These are phyloP conservation scores for Tarenaya hassleriana DNA, from an alignment of 345 rosid genomes.

Conservation along the genomic window DNA sequence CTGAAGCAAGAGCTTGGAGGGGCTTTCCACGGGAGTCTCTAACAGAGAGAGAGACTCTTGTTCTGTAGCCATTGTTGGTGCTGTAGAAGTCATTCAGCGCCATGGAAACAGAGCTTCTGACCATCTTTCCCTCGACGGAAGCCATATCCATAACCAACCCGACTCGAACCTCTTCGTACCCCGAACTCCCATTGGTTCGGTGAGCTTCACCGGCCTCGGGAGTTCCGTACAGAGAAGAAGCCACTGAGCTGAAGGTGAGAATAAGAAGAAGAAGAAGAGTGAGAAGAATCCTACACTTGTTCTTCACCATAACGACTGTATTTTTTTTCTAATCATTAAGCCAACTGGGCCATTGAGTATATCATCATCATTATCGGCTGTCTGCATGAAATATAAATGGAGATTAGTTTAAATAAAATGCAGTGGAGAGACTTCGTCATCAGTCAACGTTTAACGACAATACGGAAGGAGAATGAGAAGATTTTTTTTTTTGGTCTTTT, in stretches of 20 bases:
- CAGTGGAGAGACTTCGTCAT: too few species aligned
- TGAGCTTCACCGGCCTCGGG: not conserved
- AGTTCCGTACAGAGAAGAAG: not conserved
- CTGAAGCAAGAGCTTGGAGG: constrained; percentile 24
- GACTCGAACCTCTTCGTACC: constrained; percentile 3
- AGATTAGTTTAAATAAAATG: too few species aligned
- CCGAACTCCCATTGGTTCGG: constrained; percentile 3
- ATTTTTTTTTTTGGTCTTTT: too few species aligned
- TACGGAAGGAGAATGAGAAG: too few species aligned
- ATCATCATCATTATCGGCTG: too few species aligned
- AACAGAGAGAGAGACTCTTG: constrained; percentile 10
- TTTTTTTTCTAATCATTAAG: not conserved
- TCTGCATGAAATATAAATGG: too few species aligned
- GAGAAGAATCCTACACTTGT: not conserved
- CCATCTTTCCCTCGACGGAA: constrained; percentile 24
- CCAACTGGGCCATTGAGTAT: too few species aligned
- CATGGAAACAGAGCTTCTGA: constrained; percentile 20
- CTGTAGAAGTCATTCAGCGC: constrained; percentile 26
- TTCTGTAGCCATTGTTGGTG: constrained; percentile 5
- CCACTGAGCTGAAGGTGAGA: too few species aligned
- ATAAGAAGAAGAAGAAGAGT: too few species aligned
- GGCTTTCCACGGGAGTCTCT: constrained; percentile 27
- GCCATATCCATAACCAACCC: constrained; percentile 27
- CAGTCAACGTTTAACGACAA: too few species aligned
- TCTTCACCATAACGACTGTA: not conserved